Conservation (phyloP, 305 asterid species). For the Salvia sclarea region DNA sequence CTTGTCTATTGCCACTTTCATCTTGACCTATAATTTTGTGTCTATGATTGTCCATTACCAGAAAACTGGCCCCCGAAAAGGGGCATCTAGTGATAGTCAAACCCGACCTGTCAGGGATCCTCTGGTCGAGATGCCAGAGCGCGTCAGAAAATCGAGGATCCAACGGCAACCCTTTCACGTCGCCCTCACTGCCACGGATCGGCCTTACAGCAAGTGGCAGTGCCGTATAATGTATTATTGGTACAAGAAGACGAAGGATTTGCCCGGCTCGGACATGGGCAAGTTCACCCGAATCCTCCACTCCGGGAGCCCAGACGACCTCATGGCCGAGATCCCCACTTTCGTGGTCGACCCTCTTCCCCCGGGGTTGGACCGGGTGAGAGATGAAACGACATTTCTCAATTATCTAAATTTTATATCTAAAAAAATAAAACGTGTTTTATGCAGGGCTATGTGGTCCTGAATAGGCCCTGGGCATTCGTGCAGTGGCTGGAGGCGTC, state of each 20-base stretch:
- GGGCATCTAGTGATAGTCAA: slow-evolving; percentile 3
- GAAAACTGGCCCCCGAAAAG: slow-evolving; percentile 20
- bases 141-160: slow-evolving; percentile 30
- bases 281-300: slow-evolving; percentile 59
- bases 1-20: slow-evolving; percentile 37
- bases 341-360: slow-evolving; percentile 64
- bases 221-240: slow-evolving; percentile 66
- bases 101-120: slow-evolving; percentile 45
- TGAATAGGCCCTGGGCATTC: slow-evolving; percentile 45
- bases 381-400: slow-evolving; percentile 7
- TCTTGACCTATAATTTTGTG: slow-evolving; percentile 47
- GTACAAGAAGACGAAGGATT: slow-evolving; percentile 53
- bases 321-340: slow-evolving; percentile 63
- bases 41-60: slow-evolving; percentile 33
- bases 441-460: slow-evolving; percentile 40
- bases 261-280: slow-evolving; percentile 62
- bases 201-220: slow-evolving; percentile 62
- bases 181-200: slow-evolving; percentile 44
- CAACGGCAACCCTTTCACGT: slow-evolving; percentile 41
- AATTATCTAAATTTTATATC: no score
- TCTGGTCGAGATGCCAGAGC: slow-evolving; percentile 50
- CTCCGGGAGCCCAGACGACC: slow-evolving; percentile 53
- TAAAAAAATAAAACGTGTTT: no score
- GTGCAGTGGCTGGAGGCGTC: slow-evolving; percentile 45
- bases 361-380: slow-evolving; percentile 46